These are phyloP conservation scores for Luffa aegyptiaca DNA, from an alignment of 306 rosid species.

Conservation along the genomic window DNA sequence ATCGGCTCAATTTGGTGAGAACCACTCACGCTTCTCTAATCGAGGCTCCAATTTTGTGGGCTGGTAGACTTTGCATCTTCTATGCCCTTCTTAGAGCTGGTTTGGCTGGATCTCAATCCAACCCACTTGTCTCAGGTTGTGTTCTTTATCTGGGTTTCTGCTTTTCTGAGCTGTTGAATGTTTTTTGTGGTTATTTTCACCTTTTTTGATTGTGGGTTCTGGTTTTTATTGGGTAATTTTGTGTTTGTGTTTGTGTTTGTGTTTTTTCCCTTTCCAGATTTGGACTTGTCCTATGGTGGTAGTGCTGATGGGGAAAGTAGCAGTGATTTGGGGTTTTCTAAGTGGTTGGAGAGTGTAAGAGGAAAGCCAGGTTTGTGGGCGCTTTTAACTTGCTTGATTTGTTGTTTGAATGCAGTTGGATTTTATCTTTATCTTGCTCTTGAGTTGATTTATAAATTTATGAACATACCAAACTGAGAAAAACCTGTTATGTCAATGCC, in stretches of 20 bases:
- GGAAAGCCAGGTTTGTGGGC: slow-evolving; percentile 67
- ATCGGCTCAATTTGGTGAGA: not conserved
- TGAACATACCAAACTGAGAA: not conserved
- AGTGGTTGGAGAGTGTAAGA: slow-evolving; percentile 52
- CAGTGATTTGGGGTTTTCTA: slow-evolving; percentile 81
- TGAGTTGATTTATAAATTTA: not conserved
- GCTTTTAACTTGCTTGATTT: not conserved
- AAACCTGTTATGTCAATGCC: not conserved
- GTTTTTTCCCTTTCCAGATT: slow-evolving; percentile 29
- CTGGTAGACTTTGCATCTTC: slow-evolving; percentile 70
- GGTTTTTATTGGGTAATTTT: not conserved
- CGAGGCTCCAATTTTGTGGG: slow-evolving; percentile 81
- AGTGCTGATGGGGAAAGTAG: slow-evolving; percentile 28
- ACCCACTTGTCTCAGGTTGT: slow-evolving; percentile 74
- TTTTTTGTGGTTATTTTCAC: not conserved
- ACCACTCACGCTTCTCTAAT: slow-evolving; percentile 47
- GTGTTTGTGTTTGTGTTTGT: not conserved
- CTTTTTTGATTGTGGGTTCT: not conserved
- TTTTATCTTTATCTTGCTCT: not conserved
- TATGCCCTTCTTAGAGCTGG: slow-evolving; percentile 84
- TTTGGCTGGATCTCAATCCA: slow-evolving; percentile 76
- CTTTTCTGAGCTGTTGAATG: not conserved
- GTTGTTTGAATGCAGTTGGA: not conserved
- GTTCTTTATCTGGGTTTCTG: not conserved
- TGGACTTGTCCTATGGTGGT: slow-evolving; percentile 30